Evolutionary conservation across 108 stramenopile genomes (phyloP), one percentile per base, ranked within the genome.

Genomic region (Nitzschia sp.): DNA sequence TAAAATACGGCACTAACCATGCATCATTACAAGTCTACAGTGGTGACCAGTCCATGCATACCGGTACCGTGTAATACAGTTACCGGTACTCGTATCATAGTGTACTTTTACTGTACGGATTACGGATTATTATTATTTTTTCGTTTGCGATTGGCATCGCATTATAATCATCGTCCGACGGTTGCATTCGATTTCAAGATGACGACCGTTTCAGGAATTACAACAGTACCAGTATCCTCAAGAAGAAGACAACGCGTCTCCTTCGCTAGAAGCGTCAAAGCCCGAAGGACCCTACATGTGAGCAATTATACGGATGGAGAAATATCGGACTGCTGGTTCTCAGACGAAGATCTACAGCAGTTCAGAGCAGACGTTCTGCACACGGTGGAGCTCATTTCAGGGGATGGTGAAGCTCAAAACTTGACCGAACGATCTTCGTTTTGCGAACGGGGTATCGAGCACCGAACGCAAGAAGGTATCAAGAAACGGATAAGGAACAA

Each of bases 401-500:
- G 8, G 13, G 57, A 29, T n/a, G 53, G 27, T 22, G 25, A 27
- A 2, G 28, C 27, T 58, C 33, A 58, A 2, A 31, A 58, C 3
- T 29, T n/a, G 1, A 32, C 11, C 30, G 57, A 58, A 13, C 6
- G 13, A 6, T 6, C 6, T 6, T 6, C 6, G 22, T 62, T 15
- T 44, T 62, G 61, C 41, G 9, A 6, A 2, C 63, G 73, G 15
- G 78, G 78, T 5, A 34, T 68, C 21, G 72, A 73, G 46, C 62
- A 65, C 28, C 45, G 66, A 46, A 73, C 77, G 34, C 60, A 57
- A 53, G 45, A 72, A 35, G 77, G 72, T 17, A 46, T 57, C 13
- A 47, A 45, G 61, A 46, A 27, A 29, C 71, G 77, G 26, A 36
- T 41, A 33, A 59, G 72, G 48, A 69, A 72, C 62, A 79, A 67